A percentile compares a stretch with the other conserved stretches of the same genome.
phyloP scores from a whole-genome alignment of 371 early-diverging fungal species.

The Mortierella sp. region DNA sequence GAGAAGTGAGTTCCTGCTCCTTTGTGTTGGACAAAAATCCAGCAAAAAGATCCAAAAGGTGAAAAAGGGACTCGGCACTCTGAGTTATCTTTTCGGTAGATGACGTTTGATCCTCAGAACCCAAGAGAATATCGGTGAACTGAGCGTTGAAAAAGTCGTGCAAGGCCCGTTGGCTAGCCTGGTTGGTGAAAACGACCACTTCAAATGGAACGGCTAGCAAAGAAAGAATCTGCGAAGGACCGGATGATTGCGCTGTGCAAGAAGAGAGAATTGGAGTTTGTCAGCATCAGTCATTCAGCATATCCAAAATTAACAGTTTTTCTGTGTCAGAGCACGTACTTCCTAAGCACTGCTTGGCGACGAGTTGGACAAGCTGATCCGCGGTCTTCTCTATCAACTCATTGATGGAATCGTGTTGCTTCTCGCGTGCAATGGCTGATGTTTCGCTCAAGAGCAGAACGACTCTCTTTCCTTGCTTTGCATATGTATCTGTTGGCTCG shows the following conservation, averaged over 20 bases:
- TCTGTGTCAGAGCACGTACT: conserved; percentile 18
- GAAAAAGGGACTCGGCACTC: conserved; percentile 27
- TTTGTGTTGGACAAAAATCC: conserved; percentile 36
- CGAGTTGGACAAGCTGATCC: conserved; percentile 47
- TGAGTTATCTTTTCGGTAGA: neutral
- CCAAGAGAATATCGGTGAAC: conserved; percentile 47
- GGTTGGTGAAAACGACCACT: conserved; percentile 55
- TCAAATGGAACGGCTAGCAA: conserved; percentile 55
- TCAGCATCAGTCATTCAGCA: neutral
- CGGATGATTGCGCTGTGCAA: conserved; percentile 43
- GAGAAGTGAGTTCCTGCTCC: conserved; percentile 24
- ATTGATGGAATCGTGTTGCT: conserved; percentile 11
- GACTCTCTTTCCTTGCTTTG: conserved; percentile 38
- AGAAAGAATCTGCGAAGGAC: conserved; percentile 50
- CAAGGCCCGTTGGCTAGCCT: conserved; percentile 46
- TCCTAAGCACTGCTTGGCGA: conserved; percentile 44
- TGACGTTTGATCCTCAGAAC: conserved; percentile 27
- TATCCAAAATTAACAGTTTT: neutral
- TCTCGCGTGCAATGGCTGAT: conserved; percentile 25
- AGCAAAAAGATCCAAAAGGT: conserved; percentile 46
- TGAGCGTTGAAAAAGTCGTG: conserved; percentile 46
- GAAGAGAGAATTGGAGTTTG: neutral
- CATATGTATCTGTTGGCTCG: conserved; percentile 25
- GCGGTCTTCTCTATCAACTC: conserved; percentile 39
- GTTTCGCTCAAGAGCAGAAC: conserved; percentile 33